Evolutionary conservation across 2,329 filamentous ascomycete genomes (phyloP), one percentile per base, ranked within the genome.

Genomic region (Alternaria sp.): DNA sequence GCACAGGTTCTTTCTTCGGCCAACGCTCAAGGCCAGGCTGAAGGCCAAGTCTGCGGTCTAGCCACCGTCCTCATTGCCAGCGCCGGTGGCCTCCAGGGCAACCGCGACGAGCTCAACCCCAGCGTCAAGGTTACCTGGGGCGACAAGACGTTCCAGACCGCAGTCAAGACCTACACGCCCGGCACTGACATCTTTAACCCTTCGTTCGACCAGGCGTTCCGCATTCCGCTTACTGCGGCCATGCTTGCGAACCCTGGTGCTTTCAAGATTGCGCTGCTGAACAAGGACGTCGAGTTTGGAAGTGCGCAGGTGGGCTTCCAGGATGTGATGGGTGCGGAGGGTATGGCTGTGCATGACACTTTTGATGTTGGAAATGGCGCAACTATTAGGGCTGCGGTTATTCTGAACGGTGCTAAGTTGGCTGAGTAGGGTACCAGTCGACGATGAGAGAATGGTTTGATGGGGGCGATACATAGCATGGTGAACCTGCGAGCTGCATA

Each of bases 181-280:
- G 83, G 83, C 2, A 79, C 72, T 3, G 83, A 85, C 54, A 83
- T 85, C 64, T 83, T 82, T 74, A 85, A 84, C 68, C 83, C 83
- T 3, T 74, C 78, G 3, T 85, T 84, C 57, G 82, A 85, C 61
- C 78, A 81, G 67, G 79, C 80, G 0, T 85, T 85, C 73, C 74
- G 73, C 8, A 77, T 85, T 47, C 81, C 82, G 0, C 58, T 85
- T 7, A 82, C 78, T 5, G 72, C 73, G 15, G 76, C 73, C 13
- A 64, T 77, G 67, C 6, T 77, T 21, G 61, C 59, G 7, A 75
- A 67, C 25, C 67, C 69, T 1, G 65, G 44, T 3, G 62, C 54
- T 40, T 77, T 78, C 69, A 70, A 61, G 47, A 68, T 78, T 36
- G 60, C 70, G 44, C 51, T 78, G 57, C 19, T 78, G 66, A 76